phyloP scores from a whole-genome alignment of 306 rosid genomes.

The Lithocarpus polystachyus region DNA sequence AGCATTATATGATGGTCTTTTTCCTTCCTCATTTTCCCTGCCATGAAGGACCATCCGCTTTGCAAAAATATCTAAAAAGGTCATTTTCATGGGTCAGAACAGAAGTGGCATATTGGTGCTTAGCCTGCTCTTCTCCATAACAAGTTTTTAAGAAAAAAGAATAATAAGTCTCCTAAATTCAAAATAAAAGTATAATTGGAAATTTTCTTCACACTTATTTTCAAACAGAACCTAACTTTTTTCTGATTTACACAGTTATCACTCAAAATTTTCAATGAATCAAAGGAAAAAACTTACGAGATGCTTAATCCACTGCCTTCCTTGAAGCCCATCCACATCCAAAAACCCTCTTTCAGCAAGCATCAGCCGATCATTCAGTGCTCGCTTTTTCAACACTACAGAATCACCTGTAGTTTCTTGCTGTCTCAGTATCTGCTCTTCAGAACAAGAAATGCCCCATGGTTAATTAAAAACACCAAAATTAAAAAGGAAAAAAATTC shows the following conservation, averaged over 20 bases:
- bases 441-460: background rate
- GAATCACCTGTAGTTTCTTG: constrained; percentile 35
- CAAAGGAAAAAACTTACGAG: constrained; percentile 51
- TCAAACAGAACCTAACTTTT: background rate
- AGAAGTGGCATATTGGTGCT: background rate
- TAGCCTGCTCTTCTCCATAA: background rate
- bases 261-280: constrained; percentile 3
- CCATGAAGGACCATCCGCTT: background rate
- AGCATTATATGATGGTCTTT: background rate
- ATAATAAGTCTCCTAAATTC: background rate
- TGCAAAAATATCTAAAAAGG: background rate
- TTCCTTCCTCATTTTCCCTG: background rate
- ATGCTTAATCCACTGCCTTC: constrained; percentile 83
- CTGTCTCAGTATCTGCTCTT: constrained; percentile 48
- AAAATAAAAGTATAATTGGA: background rate
- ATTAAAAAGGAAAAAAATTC: background rate
- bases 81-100: background rate
- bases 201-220: background rate
- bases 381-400: constrained; percentile 51
- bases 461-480: background rate
- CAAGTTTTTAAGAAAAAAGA: too few species aligned
- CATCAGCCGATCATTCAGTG: constrained; percentile 72
- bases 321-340: constrained; percentile 63
- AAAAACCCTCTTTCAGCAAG: constrained; percentile 76
- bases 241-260: background rate